Evolutionary conservation across 495 filamentous ascomycete species (phyloP).

Genomic region (Oidiodendron maius): DNA sequence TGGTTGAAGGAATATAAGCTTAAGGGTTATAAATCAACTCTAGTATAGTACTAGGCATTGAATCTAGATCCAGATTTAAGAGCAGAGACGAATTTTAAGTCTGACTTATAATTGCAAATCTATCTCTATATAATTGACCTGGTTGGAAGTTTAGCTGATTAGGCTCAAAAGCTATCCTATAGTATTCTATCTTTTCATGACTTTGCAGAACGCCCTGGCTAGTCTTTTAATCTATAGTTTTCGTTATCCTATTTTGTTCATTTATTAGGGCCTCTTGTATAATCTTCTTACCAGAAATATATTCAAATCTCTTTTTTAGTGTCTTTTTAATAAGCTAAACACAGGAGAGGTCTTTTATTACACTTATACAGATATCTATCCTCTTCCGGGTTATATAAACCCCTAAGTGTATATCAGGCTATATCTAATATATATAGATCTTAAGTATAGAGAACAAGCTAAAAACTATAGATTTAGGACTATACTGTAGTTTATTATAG

Average conservation of each 20-base stretch:
- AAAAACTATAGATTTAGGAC: conserved; percentile 95
- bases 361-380: conserved; percentile 83
- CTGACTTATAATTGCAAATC: conserved; percentile 52
- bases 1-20: too few relatives aligned
- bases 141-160: conserved; percentile 99
- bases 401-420: conserved; percentile 78
- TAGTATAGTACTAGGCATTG: conserved; percentile 38
- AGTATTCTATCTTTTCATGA: conserved; percentile 72
- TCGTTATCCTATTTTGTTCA: conserved; percentile 66
- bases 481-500: conserved; percentile 81
- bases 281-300: conserved; percentile 90
- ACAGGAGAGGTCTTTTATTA: conserved; percentile 88
- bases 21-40: conserved; percentile 20
- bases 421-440: conserved; percentile 99
- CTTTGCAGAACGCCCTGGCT: conserved; percentile 32
- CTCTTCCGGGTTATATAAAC: conserved; percentile 83
- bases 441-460: conserved; percentile 95
- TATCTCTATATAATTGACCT: conserved; percentile 92
- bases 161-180: conserved; percentile 90
- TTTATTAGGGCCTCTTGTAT: conserved; percentile 89
- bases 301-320: conserved; percentile 96
- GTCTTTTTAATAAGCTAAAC: conserved; percentile 99
- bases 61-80: conserved; percentile 43
- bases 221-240: conserved; percentile 37
- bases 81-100: conserved; percentile 66